These are phyloP conservation scores for Neurospora intermedia DNA, from an alignment of 495 filamentous ascomycete genomes.

Conservation along the genomic window DNA sequence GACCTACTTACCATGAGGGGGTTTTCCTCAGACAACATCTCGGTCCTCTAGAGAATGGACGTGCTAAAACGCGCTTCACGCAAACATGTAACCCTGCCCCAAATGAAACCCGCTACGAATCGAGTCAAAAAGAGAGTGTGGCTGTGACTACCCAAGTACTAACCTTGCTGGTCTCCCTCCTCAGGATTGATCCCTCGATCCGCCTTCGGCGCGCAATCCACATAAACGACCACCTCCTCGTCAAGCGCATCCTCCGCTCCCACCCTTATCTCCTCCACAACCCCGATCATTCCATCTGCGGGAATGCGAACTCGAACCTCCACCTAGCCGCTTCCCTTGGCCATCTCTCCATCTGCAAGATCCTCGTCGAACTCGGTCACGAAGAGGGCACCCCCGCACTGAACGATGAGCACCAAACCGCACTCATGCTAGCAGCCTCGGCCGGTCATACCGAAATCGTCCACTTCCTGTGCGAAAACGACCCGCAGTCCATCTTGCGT, in stretches of 20 bases:
- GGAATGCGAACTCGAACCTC: slow-evolving; percentile 59
- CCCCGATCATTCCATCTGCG: slow-evolving; percentile 47
- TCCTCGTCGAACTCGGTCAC: slow-evolving; percentile 45
- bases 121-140: not conserved
- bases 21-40: not conserved
- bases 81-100: not conserved
- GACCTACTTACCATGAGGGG: not conserved
- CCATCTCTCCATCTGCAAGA: slow-evolving; percentile 47
- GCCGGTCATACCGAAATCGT: slow-evolving; percentile 51
- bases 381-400: slow-evolving; percentile 49
- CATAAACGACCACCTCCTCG: slow-evolving; percentile 57
- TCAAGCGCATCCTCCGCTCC: slow-evolving; percentile 59
- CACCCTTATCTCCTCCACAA: slow-evolving; percentile 59
- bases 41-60: not conserved
- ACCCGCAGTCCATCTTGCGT: slow-evolving; percentile 34
- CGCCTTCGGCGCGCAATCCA: slow-evolving; percentile 64
- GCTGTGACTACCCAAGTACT: not conserved
- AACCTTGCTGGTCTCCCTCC: not conserved
- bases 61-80: not conserved
- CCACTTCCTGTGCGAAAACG: slow-evolving; percentile 39
- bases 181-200: slow-evolving; percentile 55
- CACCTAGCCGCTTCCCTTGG: slow-evolving; percentile 65
- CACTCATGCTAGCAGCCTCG: slow-evolving; percentile 51
- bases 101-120: not conserved
- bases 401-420: slow-evolving; percentile 63